These are phyloP conservation scores for Carallia pectinifolia DNA, from an alignment of 345 rosid genomes.

Conservation along the genomic window DNA sequence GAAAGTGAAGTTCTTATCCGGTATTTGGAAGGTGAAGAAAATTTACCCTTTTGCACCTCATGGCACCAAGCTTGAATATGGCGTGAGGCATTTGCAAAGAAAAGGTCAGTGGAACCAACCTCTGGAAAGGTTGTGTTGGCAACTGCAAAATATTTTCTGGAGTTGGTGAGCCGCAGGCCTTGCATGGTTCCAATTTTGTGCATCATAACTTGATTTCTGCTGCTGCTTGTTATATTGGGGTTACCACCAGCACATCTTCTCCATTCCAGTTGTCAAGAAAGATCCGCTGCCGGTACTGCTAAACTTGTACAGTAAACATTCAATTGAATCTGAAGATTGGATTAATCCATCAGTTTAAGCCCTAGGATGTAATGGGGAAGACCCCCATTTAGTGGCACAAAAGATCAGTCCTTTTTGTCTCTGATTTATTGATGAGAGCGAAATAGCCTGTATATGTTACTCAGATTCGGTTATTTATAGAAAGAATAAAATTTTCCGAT, in stretches of 20 bases:
- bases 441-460: slow-evolving; percentile 37
- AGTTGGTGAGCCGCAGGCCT: slow-evolving; percentile 17
- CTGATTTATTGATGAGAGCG: slow-evolving; percentile 32
- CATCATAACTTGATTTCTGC: slow-evolving; percentile 11
- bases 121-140: slow-evolving; percentile 5
- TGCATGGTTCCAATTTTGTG: not conserved
- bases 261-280: not conserved
- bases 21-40: not conserved
- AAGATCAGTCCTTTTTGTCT: slow-evolving; percentile 16
- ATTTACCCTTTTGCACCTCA: not conserved
- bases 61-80: not conserved
- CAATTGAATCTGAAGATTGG: slow-evolving; percentile 21
- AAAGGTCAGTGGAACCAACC: not conserved
- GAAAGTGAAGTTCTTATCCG: slow-evolving; percentile 11
- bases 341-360: slow-evolving; percentile 23
- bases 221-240: slow-evolving; percentile 23
- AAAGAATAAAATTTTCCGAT: slow-evolving; percentile 1
- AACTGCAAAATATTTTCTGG: slow-evolving; percentile 15
- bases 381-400: slow-evolving; percentile 23
- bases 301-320: slow-evolving; percentile 36
- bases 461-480: slow-evolving; percentile 28
- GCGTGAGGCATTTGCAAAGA: not conserved
- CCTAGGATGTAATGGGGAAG: slow-evolving; percentile 13
- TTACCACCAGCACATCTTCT: slow-evolving; percentile 11
- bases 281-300: slow-evolving; percentile 22